phyloP scores from a whole-genome alignment of 1,284 basidiomycete species.

The Tylopilus sp. region DNA sequence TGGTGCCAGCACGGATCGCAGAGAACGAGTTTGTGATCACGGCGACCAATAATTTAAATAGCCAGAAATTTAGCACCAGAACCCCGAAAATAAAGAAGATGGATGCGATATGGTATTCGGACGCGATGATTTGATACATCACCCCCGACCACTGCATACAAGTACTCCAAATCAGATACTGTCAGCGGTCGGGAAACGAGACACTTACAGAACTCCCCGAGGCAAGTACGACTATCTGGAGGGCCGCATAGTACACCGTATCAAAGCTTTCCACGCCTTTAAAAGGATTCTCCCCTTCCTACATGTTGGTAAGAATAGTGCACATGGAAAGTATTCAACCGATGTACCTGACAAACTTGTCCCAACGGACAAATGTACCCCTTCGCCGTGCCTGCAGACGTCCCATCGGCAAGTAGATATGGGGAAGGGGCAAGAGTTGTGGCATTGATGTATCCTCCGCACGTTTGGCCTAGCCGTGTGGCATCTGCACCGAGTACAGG shows the following conservation, averaged over 20 bases:
- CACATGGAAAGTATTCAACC: neutral
- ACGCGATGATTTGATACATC: conserved; percentile 92
- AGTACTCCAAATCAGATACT: neutral
- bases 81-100: conserved; percentile 87
- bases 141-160: conserved; percentile 60
- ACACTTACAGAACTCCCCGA: conserved; percentile 68
- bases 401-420: conserved; percentile 45
- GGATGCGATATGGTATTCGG: conserved; percentile 86
- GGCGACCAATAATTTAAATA: conserved; percentile 93
- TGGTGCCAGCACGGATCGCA: conserved; percentile 84
- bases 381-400: conserved; percentile 41
- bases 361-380: conserved; percentile 84
- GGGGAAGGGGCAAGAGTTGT: conserved; percentile 45
- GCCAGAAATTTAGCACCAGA: conserved; percentile 88
- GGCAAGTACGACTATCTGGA: conserved; percentile 87
- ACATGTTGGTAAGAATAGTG: conserved; percentile 1
- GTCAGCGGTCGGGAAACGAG: neutral
- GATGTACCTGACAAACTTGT: conserved; percentile 67
- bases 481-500: conserved; percentile 49
- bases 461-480: conserved; percentile 53
- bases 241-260: conserved; percentile 77
- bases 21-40: conserved; percentile 96
- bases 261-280: conserved; percentile 81
- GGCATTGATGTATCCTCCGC: conserved; percentile 77
- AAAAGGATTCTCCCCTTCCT: conserved; percentile 71